phyloP scores from a whole-genome alignment of 768 basidiomycete species.

The Leccinum arenicola region DNA sequence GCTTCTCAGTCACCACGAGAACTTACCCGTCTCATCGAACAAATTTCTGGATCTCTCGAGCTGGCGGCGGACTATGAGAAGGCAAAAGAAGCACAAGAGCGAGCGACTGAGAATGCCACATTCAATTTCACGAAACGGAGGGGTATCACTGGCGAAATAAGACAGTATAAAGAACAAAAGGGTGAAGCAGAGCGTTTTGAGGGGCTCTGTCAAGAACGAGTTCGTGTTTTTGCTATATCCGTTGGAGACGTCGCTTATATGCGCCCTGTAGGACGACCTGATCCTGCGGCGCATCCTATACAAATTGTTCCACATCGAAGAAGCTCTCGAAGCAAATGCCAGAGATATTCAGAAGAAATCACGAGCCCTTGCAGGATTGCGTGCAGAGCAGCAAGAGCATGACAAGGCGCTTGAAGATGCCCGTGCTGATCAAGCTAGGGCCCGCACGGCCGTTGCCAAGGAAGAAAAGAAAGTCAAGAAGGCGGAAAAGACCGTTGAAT shows the following conservation, averaged over 20 bases:
- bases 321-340: conserved; percentile 72
- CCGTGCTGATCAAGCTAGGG: conserved; percentile 76
- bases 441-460: conserved; percentile 70
- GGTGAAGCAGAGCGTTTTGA: conserved; percentile 89
- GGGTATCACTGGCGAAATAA: conserved; percentile 92
- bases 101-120: conserved; percentile 91
- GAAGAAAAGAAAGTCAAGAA: conserved; percentile 88
- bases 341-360: conserved; percentile 71
- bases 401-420: conserved; percentile 73
- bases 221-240: conserved; percentile 32
- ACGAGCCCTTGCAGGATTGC: conserved; percentile 62
- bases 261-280: conserved; percentile 61
- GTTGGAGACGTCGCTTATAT: conserved; percentile 2
- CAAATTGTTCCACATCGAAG: conserved; percentile 87
- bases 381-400: conserved; percentile 65
- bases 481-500: conserved; percentile 85
- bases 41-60: conserved; percentile 93
- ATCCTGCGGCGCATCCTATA: conserved; percentile 81
- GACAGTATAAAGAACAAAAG: conserved; percentile 97
- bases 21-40: conserved; percentile 87
- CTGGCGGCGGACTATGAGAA: conserved; percentile 85
- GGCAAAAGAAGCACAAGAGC: conserved; percentile 82
- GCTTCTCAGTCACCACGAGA: conserved; percentile 93
- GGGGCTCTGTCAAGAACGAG: conserved; percentile 67
- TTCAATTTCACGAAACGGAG: conserved; percentile 93